Conservation (phyloP, 2,329 filamentous ascomycete species). For the Paracamarosporium sp. region DNA sequence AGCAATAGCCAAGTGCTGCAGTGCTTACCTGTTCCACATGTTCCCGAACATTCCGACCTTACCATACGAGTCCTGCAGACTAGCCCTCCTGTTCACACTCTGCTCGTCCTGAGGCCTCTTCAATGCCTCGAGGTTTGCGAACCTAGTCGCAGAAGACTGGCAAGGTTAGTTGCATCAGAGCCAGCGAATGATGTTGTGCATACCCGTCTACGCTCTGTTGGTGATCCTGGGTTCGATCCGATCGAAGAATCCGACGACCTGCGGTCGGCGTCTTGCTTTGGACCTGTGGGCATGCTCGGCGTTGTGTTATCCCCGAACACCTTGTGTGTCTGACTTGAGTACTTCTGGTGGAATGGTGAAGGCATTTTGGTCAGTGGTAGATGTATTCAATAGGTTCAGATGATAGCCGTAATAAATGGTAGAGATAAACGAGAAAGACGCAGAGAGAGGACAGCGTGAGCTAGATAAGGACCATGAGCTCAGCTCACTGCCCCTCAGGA, state of each 20-base stretch:
- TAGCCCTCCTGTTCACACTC: slow-evolving; percentile 34
- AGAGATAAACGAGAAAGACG: slow-evolving; percentile 5
- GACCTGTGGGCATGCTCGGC: slow-evolving; percentile 41
- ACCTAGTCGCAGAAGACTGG: slow-evolving; percentile 41
- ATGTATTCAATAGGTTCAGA: background rate
- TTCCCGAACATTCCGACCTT: slow-evolving; percentile 40
- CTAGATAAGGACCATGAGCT: slow-evolving; percentile 5
- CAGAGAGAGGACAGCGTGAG: slow-evolving; percentile 11
- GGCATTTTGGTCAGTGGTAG: slow-evolving; percentile 31
- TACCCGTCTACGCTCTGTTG: slow-evolving; percentile 39
- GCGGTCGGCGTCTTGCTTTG: slow-evolving; percentile 39
- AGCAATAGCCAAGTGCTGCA: background rate
- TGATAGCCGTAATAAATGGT: background rate
- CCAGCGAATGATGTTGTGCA: background rate
- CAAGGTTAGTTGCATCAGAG: slow-evolving; percentile 6
- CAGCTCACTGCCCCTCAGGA: slow-evolving; percentile 22
- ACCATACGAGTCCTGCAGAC: slow-evolving; percentile 41
- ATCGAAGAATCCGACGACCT: slow-evolving; percentile 40
- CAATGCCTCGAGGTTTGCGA: slow-evolving; percentile 39
- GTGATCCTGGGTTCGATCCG: slow-evolving; percentile 25
- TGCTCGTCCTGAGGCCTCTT: slow-evolving; percentile 40
- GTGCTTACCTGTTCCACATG: slow-evolving; percentile 43
- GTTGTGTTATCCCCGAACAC: slow-evolving; percentile 34
- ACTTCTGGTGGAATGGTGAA: slow-evolving; percentile 48
- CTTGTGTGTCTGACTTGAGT: slow-evolving; percentile 43